Base-by-base conservation (phyloP, 257 asterid species). In the Petrea volubilis region DNA sequence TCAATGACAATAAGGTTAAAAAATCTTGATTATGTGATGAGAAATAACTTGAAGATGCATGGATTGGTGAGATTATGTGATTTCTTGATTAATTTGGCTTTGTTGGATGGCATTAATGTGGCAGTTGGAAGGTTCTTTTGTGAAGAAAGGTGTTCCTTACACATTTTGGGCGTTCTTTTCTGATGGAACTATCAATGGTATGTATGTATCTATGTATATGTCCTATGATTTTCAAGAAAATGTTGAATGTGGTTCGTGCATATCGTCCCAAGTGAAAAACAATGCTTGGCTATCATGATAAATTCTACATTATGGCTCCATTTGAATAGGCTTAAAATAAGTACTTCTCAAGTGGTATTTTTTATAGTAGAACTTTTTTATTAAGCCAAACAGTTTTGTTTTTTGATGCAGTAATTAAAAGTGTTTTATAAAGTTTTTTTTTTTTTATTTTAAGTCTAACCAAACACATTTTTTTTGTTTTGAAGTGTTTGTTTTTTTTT, bases 131-230 rank as follows among this genome's bases (percentile, higher is more conserved):
- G 97, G 98, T 55, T 83, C 91, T 7, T 92, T 92, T 58, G 17
- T 80, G 58, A 92, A 92, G 84, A 86, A 85, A 70, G 96, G 82
- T 47, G 82, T 68, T 31, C 88, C 93, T 20, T 85, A 86, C 57
- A 64, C 93, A 70, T 92, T 92, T 41, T 90, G 97, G 98, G 96
- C 96, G 43, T 90, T 92, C 83, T 92, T 90, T 79, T 88, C 98
- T 8, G 89, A 88, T 50, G 97, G 98, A 41, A 79, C 33, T 53
- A 63, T 90, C 60, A 82, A 79, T 51, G 98, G 96, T 88, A 82
- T 20, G 43, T 38, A 31, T 31, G 38, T 31, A 31, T 31, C 38
- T 31, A 3, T 31, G 7, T 3, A 31, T 31, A 2, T 31, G 70
- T 38, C 18, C 1, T 14, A 20, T 68, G 38, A 51, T 36, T 34